Evolutionary conservation across 2,329 filamentous ascomycete species (phyloP).

Genomic region (Mycogone perniciosa): DNA sequence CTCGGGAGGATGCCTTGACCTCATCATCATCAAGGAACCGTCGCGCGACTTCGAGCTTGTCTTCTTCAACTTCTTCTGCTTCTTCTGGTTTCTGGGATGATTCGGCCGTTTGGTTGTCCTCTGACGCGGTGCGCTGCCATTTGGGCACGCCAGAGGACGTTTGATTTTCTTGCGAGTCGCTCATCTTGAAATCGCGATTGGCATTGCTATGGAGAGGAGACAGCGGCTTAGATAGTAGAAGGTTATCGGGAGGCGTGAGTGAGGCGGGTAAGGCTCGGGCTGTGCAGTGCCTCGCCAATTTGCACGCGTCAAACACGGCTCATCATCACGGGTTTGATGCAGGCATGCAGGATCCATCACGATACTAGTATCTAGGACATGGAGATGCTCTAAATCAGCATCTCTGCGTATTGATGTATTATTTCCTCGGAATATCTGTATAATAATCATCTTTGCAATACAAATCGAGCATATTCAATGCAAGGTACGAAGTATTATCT

Average conservation of each 20-base stretch:
- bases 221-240: slow-evolving; percentile 1
- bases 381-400: too few species aligned
- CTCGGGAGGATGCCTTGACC: slow-evolving; percentile 61
- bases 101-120: slow-evolving; percentile 13
- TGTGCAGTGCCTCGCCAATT: too few species aligned
- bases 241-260: neutral
- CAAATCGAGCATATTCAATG: neutral
- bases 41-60: slow-evolving; percentile 56
- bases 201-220: neutral
- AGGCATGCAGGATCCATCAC: too few species aligned
- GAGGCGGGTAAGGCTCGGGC: too few species aligned
- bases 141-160: slow-evolving; percentile 22
- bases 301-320: too few species aligned
- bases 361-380: too few species aligned
- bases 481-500: neutral
- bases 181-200: slow-evolving; percentile 21
- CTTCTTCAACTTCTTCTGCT: slow-evolving; percentile 18
- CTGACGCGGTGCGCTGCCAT: slow-evolving; percentile 24
- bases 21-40: slow-evolving; percentile 70
- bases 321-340: too few species aligned
- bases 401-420: too few species aligned
- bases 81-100: slow-evolving; percentile 15
- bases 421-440: too few species aligned
- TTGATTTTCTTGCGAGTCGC: slow-evolving; percentile 26
- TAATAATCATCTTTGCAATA: too few species aligned